phyloP scores from a whole-genome alignment of 176 grass and related monocot genomes.

The Musa schizocarpa region DNA sequence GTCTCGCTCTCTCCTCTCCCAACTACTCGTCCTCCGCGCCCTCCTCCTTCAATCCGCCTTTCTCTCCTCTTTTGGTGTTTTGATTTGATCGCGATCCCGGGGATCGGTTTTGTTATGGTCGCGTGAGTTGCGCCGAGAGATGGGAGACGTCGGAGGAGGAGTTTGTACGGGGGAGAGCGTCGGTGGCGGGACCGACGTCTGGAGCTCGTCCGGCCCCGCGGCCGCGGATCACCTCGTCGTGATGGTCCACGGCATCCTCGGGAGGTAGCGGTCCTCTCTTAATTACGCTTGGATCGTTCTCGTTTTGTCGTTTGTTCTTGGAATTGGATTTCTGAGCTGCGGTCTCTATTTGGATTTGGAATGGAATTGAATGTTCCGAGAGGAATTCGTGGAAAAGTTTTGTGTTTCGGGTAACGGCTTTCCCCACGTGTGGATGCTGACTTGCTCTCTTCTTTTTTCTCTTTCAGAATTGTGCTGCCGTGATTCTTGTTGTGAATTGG shows the following conservation, averaged over 20 bases:
- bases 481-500: background rate
- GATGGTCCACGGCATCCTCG: slow-evolving; percentile 39
- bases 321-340: background rate
- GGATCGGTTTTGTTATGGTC: background rate
- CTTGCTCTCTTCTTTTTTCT: background rate
- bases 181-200: slow-evolving; percentile 11
- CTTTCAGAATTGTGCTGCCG: background rate
- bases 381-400: background rate
- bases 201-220: slow-evolving; percentile 14
- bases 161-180: slow-evolving; percentile 22
- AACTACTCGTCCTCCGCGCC: too few relatives aligned
- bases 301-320: background rate
- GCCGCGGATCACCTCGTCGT: slow-evolving; percentile 33
- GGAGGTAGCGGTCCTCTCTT: slow-evolving; percentile 7
- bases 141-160: background rate
- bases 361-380: background rate
- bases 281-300: too few relatives aligned
- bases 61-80: background rate
- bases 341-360: background rate
- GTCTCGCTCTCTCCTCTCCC: too few relatives aligned
- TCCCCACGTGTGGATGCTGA: background rate
- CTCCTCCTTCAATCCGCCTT: background rate
- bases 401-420: background rate
- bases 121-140: background rate
- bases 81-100: background rate